Base-by-base conservation (phyloP, 768 basidiomycete genomes). In the Auriscalpium vulgare region DNA sequence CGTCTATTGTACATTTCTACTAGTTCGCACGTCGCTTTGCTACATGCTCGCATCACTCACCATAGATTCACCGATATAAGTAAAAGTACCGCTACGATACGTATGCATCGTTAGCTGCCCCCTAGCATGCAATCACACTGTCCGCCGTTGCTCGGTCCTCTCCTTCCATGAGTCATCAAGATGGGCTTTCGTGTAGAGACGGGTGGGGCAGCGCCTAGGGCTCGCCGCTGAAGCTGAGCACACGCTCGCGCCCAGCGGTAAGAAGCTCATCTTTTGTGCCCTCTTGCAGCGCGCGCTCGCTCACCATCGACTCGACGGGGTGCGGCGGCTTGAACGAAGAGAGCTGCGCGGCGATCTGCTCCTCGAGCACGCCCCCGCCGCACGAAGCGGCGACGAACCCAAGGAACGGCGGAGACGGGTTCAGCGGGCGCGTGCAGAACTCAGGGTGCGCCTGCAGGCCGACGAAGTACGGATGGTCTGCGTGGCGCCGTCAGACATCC, bases 401-500 rank as follows among this genome's bases (percentile, higher is more conserved):
- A 53, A 99, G 85, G 84, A 97, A 97, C 0, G 94, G 87, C 0
- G 97, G 97, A 0, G 93, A 97, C 1, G 97, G 97, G 73, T 99
- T 98, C 45, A 99, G 76, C 2, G 97, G 97, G 34, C 97, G 85
- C 21, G 97, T 95, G 75, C 95, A 98, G 74, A 99, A 95, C 71
- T 99, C 97, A 0, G 97, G 97, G 66, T 99, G 97, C 1, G 97
- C 91, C 74, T 99, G 97, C 46, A 99, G 77, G 21, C 84, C 97
- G 46, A 95, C 74, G 67, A 95, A 98, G 77, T 83, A 99, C 2
- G 93, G 91, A 71, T 99, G 97, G 62, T 90, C 95, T 91, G 61
- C 13, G 23, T 13, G 17, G 9, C 36, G 5, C 48, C 9, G 35
- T n/a, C 4, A 13, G 40, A 38, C 29, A 29, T 4, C 2, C 29